These are phyloP conservation scores for Platanthera guangdongensis DNA, from an alignment of 106 monocot species.

Conservation along the genomic window DNA sequence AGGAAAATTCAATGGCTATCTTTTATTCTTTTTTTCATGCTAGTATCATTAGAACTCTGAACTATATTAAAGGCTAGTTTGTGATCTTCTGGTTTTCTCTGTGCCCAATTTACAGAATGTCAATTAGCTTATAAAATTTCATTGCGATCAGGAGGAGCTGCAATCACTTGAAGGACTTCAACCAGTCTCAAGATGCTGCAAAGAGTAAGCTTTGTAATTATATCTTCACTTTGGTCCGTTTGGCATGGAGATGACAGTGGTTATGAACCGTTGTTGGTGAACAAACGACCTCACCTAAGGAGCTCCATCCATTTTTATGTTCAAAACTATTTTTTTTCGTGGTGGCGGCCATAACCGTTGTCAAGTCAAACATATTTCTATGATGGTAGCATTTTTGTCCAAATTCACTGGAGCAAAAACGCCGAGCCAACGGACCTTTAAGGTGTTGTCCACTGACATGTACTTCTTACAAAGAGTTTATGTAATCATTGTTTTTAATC, in stretches of 20 bases:
- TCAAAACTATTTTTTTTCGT: too few species aligned
- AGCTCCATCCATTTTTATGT: too few species aligned
- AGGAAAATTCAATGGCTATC: not conserved
- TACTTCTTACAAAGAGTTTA: too few species aligned
- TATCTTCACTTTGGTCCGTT: not conserved
- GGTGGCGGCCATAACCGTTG: too few species aligned
- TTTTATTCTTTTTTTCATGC: not conserved
- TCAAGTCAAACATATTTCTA: too few species aligned
- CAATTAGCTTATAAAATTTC: conserved; percentile 13
- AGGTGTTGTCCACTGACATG: too few species aligned
- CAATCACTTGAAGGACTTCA: conserved; percentile 60
- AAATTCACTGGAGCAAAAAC: too few species aligned
- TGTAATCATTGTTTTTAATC: not conserved
- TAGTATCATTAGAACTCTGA: not conserved
- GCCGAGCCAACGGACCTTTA: too few species aligned
- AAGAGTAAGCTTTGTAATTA: conserved; percentile 50
- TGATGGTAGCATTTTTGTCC: too few species aligned
- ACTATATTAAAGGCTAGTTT: not conserved
- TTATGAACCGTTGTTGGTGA: too few species aligned
- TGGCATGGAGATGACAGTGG: too few species aligned
- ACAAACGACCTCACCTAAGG: too few species aligned
- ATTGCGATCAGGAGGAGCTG: conserved; percentile 55
- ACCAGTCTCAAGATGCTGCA: conserved; percentile 68
- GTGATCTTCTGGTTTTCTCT: not conserved
- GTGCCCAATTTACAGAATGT: conserved; percentile 5